Evolutionary conservation across 2,329 filamentous ascomycete species (phyloP).

Genomic region (Nemania bipapillata): DNA sequence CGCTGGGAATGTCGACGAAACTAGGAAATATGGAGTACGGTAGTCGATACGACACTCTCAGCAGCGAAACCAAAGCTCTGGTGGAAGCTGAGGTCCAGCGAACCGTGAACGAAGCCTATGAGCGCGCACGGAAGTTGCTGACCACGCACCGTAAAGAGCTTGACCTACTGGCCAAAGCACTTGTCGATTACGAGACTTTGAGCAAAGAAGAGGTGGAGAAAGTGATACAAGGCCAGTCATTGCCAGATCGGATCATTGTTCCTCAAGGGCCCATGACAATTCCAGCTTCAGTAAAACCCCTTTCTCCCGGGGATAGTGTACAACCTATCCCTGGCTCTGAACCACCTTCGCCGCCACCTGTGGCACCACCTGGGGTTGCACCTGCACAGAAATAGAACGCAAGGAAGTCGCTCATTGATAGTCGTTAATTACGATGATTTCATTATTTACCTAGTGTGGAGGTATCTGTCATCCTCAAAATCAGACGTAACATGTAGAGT

Average conservation of each 20-base stretch:
- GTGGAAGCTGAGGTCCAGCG: constrained; percentile 91
- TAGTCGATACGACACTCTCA: constrained; percentile 82
- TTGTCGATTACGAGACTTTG: constrained; percentile 94
- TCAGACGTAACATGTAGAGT: neutral
- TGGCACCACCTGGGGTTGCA: constrained; percentile 44
- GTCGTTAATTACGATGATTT: neutral
- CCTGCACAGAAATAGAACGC: constrained; percentile 27
- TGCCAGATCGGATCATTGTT: constrained; percentile 74
- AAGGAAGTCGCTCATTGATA: constrained; percentile 9
- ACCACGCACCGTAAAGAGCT: constrained; percentile 82
- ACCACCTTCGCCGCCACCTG: constrained; percentile 45
- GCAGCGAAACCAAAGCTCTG: constrained; percentile 82
- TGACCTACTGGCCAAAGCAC: constrained; percentile 85
- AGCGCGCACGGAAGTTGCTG: constrained; percentile 77
- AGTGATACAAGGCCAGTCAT: constrained; percentile 85
- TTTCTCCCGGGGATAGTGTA: constrained; percentile 40
- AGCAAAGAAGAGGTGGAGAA: constrained; percentile 89
- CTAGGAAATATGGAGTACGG: constrained; percentile 91
- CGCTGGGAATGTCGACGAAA: constrained; percentile 86
- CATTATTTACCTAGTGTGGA: constrained; percentile 1
- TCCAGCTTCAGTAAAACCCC: constrained; percentile 58
- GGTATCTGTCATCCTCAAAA: neutral
- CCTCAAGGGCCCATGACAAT: constrained; percentile 73
- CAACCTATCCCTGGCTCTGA: constrained; percentile 38
- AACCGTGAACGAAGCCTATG: constrained; percentile 82